Base-by-base conservation (phyloP, 2,329 filamentous ascomycete genomes). In the Colletotrichum horii region DNA sequence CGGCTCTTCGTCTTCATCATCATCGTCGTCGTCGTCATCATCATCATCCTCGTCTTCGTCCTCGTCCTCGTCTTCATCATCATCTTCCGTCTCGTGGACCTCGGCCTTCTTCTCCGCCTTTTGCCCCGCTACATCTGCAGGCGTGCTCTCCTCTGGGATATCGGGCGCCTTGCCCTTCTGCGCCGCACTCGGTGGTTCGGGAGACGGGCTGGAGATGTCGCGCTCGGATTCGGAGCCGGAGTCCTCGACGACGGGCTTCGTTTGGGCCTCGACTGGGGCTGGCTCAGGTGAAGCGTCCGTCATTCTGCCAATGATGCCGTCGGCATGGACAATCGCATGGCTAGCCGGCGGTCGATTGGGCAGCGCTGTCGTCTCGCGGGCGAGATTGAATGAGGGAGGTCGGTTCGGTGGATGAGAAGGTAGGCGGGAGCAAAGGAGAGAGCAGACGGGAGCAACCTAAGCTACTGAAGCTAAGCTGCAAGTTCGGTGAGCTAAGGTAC, bases 1-100 rank as follows among this genome's bases (percentile, higher is more conserved):
- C 32, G 97, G 97, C 85, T 98, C 96, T 22, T 98, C 96, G 8
- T 98, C 96, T 4, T 97, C 96, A 0, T 96, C 95, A 0, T 97
- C 95, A 0, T 94, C 93, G 0, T 94, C 93, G 0, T 95, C 94
- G 0, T 93, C 92, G 0, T 92, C 91, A 0, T 93, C 91, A 0
- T 92, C 91, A 0, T 92, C 90, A 0, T 88, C 88, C 0, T 85
- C 86, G 0, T 87, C 86, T 0, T 87, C 87, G 0, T 88, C 88
- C 0, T 87, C 87, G 0, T 88, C 89, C 0, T 86, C 85, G 0
- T 84, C 84, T 0, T 84, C 83, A 0, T 82, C 83, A 4, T 78
- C 77, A 3, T 60, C 76, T 4, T 79, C 79, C 0, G 78, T 78
- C 1, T 75, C 78, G 3, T 78, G 76, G 6, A 78, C 77, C 15